phyloP scores from a whole-genome alignment of 2,329 filamentous ascomycete species.

The Colletotrichum sublineola region DNA sequence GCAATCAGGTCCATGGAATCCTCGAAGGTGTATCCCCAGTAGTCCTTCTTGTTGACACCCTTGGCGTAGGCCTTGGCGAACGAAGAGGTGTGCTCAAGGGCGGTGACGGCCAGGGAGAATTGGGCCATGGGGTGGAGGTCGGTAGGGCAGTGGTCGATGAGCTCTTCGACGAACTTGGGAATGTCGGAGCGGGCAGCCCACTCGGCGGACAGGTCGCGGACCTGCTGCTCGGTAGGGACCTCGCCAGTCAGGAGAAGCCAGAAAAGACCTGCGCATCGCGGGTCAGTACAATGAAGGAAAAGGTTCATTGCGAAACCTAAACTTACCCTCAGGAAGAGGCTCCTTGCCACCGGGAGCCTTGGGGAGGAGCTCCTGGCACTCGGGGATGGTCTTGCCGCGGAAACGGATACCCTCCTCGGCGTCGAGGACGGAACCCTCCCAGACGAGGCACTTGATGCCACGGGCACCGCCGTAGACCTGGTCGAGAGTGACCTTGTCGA shows the following conservation, averaged over 20 bases:
- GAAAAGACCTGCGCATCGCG: constrained; percentile 80
- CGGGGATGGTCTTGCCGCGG: constrained; percentile 98
- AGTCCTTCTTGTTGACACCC: constrained; percentile 99
- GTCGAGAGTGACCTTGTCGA: constrained; percentile 98
- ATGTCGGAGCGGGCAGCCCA: constrained; percentile 98
- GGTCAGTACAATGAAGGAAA: constrained; percentile 3
- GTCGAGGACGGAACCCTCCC: constrained; percentile 98
- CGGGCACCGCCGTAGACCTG: constrained; percentile 99
- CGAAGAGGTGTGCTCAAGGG: constrained; percentile 97
- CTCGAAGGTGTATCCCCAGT: constrained; percentile 99
- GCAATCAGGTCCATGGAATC: constrained; percentile 99
- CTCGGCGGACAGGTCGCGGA: constrained; percentile 96
- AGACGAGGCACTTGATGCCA: constrained; percentile 98
- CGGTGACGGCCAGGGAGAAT: constrained; percentile 97
- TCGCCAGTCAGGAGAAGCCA: constrained; percentile 99
- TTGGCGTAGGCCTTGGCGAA: constrained; percentile 99
- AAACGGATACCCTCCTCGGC: constrained; percentile 99
- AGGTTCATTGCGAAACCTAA: not conserved
- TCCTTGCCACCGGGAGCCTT: constrained; percentile 97
- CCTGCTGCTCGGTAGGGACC: constrained; percentile 97
- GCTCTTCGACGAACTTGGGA: constrained; percentile 98
- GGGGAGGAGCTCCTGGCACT: constrained; percentile 97
- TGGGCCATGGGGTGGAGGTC: constrained; percentile 99
- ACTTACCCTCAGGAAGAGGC: constrained; percentile 90
- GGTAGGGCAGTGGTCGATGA: constrained; percentile 99